phyloP scores from a whole-genome alignment of 2,329 filamentous ascomycete species.

The Nigrospora oryzae region DNA sequence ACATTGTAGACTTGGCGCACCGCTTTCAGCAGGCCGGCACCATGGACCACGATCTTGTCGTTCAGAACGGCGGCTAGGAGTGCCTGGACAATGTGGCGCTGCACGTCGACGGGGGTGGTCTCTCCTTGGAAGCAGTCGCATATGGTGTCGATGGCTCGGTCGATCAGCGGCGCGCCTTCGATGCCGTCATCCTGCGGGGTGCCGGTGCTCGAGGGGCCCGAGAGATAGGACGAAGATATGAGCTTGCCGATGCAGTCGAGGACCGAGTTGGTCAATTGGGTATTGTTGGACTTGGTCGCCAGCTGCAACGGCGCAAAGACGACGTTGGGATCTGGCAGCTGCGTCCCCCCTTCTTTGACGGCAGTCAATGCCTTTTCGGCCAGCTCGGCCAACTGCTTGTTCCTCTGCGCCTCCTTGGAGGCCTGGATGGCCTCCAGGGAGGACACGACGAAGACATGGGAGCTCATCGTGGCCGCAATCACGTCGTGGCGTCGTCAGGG shows the following conservation, averaged over 20 bases:
- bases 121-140: conserved; percentile 99
- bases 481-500: background rate
- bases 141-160: conserved; percentile 96
- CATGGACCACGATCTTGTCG: conserved; percentile 97
- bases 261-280: conserved; percentile 78
- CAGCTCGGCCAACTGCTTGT: conserved; percentile 74
- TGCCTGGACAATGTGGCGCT: conserved; percentile 97
- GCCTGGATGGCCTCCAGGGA: conserved; percentile 86
- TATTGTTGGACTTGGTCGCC: conserved; percentile 78
- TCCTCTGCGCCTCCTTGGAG: conserved; percentile 84
- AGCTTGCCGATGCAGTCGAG: conserved; percentile 98
- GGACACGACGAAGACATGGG: conserved; percentile 90
- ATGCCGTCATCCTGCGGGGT: conserved; percentile 33
- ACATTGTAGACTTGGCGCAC: conserved; percentile 99
- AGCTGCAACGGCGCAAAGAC: conserved; percentile 87
- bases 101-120: conserved; percentile 82
- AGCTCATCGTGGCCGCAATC: conserved; percentile 64
- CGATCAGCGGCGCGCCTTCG: conserved; percentile 69
- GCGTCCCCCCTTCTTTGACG: conserved; percentile 75
- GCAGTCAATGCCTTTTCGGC: conserved; percentile 74
- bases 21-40: conserved; percentile 89
- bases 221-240: conserved; percentile 98
- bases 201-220: conserved; percentile 49
- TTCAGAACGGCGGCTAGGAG: conserved; percentile 91
- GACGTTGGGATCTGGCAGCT: conserved; percentile 80